Conservation (phyloP, 2,329 filamentous ascomycete species). For the Pyricularia grisea region DNA sequence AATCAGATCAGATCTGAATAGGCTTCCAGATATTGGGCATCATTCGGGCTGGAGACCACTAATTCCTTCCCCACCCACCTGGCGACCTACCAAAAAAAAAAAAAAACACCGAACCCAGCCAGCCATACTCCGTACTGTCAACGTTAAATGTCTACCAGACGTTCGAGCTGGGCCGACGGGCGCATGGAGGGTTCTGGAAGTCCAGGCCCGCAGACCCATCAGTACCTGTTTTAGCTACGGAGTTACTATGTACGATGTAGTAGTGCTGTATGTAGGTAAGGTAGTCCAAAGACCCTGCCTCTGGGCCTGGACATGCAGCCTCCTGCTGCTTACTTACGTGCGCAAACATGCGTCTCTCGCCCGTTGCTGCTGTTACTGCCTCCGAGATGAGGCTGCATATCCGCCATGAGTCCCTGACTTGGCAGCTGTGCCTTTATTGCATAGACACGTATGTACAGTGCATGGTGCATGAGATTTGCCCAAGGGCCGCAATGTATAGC, state of each 20-base stretch:
- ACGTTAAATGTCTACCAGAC: not conserved
- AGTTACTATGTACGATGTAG: no score
- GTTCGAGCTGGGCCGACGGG: no score
- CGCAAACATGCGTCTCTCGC: not conserved
- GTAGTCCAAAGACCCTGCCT: no score
- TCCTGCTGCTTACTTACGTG: not conserved
- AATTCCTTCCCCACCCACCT: not conserved
- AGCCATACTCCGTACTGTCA: not conserved
- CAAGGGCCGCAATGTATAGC: not conserved
- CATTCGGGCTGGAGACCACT: not conserved
- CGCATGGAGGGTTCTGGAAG: not conserved
- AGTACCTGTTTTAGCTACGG: not conserved
- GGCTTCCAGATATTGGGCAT: not conserved
- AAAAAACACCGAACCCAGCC: not conserved
- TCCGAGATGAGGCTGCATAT: not conserved
- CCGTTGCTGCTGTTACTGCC: not conserved
- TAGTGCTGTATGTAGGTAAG: no score
- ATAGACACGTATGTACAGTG: not conserved
- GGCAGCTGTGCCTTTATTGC: not conserved
- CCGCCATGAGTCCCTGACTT: not conserved
- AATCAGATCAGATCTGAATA: not conserved
- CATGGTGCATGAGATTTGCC: not conserved
- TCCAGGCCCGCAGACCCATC: not conserved
- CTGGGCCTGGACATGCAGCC: not conserved
- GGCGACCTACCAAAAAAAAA: not conserved